A percentile compares a stretch with the other conserved stretches of the same genome.
phyloP scores from a whole-genome alignment of 1,139 yeast genomes.

The Spathaspora sp. region DNA sequence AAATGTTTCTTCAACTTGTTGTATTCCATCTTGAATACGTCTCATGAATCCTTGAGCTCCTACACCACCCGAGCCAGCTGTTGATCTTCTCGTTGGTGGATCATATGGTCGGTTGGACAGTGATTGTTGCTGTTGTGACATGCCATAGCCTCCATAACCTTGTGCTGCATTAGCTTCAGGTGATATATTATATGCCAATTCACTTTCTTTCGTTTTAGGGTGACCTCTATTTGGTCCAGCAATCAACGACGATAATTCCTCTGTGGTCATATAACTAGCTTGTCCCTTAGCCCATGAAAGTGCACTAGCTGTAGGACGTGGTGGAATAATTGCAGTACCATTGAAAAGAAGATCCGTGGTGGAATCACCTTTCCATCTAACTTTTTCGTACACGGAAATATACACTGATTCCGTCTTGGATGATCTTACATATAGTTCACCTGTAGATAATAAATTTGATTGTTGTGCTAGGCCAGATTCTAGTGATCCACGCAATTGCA shows the following conservation, averaged over 20 bases:
- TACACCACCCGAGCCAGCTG: constrained; percentile 18
- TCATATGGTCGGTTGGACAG: constrained; percentile 32
- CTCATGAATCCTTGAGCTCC: constrained; percentile 44
- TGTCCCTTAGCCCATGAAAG: constrained; percentile 86
- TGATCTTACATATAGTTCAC: constrained; percentile 68
- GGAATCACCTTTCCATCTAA: constrained; percentile 15
- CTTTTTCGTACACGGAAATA: constrained; percentile 18
- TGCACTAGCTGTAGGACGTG: constrained; percentile 77
- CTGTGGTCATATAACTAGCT: constrained; percentile 53
- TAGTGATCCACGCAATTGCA: constrained; percentile 23
- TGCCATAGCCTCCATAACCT: constrained; percentile 28
- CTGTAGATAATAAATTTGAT: constrained; percentile 56
- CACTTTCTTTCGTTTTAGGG: constrained; percentile 55
- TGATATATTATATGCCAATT: constrained; percentile 54
- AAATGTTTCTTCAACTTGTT: constrained; percentile 52
- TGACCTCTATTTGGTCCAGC: constrained; percentile 61
- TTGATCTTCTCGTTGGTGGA: constrained; percentile 44
- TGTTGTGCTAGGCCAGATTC: constrained; percentile 23
- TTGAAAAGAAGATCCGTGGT: constrained; percentile 57
- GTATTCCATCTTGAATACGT: constrained; percentile 52
- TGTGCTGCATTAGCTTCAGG: constrained; percentile 46
- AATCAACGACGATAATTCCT: constrained; percentile 58
- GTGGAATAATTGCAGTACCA: constrained; percentile 62
- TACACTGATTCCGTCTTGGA: constrained; percentile 53
- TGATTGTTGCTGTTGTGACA: constrained; percentile 8